Percentiles rank a stretch among this genome's conserved stretches.
Conservation (phyloP, 2,329 filamentous ascomycete species). For the Ceratocystis papillata region DNA sequence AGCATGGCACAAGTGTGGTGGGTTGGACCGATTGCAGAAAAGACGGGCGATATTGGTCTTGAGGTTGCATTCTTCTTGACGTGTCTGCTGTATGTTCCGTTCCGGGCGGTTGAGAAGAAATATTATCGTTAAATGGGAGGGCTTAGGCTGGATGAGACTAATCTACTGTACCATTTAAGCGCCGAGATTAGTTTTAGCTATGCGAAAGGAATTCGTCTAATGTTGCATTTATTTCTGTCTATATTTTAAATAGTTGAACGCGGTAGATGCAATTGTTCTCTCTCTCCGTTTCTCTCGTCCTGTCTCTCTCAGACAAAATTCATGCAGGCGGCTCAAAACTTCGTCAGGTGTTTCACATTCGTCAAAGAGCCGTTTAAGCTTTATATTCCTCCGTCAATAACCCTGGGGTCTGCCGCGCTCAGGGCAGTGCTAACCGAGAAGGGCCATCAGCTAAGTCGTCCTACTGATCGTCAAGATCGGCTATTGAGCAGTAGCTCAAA, state of each 20-base stretch:
- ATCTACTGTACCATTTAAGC: background rate
- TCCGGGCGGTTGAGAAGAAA: constrained; percentile 39
- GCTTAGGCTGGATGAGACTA: background rate
- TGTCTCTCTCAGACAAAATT: too few relatives aligned
- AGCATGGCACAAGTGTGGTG: constrained; percentile 53
- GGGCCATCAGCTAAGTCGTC: too few relatives aligned
- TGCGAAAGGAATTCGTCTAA: too few relatives aligned
- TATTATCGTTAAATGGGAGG: constrained; percentile 13
- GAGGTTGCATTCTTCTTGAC: constrained; percentile 50
- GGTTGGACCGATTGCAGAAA: constrained; percentile 48
- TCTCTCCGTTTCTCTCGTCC: too few relatives aligned
- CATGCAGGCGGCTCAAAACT: too few relatives aligned
- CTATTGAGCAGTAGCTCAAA: too few relatives aligned
- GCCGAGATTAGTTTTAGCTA: too few relatives aligned
- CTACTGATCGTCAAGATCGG: too few relatives aligned
- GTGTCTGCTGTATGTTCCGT: constrained; percentile 38
- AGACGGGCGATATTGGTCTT: constrained; percentile 54
- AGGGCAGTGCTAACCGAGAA: background rate
- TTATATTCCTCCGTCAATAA: background rate
- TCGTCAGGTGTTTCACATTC: background rate
- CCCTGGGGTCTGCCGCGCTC: background rate
- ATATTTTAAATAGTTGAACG: too few relatives aligned
- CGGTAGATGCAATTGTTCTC: too few relatives aligned
- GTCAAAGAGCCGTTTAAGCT: background rate
- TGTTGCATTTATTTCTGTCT: too few relatives aligned